These are phyloP conservation scores for Claviceps pazoutovae DNA, from an alignment of 2,329 filamentous ascomycete genomes.

Conservation along the genomic window DNA sequence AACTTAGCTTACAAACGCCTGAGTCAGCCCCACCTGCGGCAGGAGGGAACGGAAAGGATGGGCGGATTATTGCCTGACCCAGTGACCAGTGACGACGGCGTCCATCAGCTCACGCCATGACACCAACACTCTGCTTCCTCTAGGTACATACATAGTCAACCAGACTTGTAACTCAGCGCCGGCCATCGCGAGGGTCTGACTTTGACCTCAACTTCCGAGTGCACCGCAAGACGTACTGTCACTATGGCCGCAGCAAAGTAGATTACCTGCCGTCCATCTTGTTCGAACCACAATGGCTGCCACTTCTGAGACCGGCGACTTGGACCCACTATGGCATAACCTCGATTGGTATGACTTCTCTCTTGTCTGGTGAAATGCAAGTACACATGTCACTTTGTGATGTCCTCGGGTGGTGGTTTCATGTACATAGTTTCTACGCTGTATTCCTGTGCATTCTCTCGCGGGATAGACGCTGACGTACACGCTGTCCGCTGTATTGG, in stretches of 20 bases:
- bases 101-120: too few relatives aligned
- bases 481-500: neutral
- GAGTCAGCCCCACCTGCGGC: too few relatives aligned
- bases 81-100: too few relatives aligned
- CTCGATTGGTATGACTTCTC: conserved; percentile 51
- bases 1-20: too few relatives aligned
- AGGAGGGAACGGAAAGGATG: too few relatives aligned
- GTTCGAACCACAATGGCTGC: conserved; percentile 13
- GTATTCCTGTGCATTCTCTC: neutral
- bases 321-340: conserved; percentile 58
- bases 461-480: conserved; percentile 1
- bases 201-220: conserved; percentile 1
- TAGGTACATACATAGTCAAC: too few relatives aligned
- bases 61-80: too few relatives aligned
- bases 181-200: neutral
- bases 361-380: neutral
- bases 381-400: too few relatives aligned
- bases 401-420: too few relatives aligned
- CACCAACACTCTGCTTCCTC: too few relatives aligned
- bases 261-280: conserved; percentile 11
- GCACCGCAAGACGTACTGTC: neutral
- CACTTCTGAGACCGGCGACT: conserved; percentile 14
- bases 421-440: neutral
- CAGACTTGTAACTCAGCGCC: neutral
- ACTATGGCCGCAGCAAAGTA: conserved; percentile 10